A percentile compares a stretch with the other conserved stretches of the same genome.
Evolutionary conservation across 148 eudicot species (phyloP).

Genomic region (Dianthus caryophyllus): DNA sequence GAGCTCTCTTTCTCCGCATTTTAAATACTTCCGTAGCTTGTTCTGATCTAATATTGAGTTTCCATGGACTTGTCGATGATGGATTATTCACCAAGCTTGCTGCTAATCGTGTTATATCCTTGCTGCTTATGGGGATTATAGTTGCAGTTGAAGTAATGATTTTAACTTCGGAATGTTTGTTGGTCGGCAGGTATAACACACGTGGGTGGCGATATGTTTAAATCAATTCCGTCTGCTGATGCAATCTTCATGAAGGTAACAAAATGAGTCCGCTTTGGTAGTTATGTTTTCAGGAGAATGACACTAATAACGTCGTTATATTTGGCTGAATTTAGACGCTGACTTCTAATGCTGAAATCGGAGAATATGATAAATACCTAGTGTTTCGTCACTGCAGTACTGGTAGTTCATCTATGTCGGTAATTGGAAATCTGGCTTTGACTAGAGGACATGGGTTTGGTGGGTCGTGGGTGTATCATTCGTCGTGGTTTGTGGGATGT

Average conservation of each 20-base stretch:
- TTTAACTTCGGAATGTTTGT: neutral
- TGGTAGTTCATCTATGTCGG: neutral
- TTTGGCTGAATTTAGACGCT: neutral
- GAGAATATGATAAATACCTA: neutral
- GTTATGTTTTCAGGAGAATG: neutral
- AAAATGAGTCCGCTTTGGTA: neutral
- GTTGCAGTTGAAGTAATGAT: neutral
- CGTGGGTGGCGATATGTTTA: conserved; percentile 58
- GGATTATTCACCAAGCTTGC: neutral
- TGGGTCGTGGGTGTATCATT: neutral
- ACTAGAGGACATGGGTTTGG: neutral
- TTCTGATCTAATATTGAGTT: neutral
- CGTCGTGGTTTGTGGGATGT: neutral
- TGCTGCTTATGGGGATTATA: neutral
- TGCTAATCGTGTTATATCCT: neutral
- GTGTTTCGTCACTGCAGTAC: neutral
- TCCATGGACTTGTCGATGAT: neutral
- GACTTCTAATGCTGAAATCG: neutral
- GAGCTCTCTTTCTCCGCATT: neutral
- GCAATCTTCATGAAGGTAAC: conserved; percentile 59
- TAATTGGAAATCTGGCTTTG: neutral
- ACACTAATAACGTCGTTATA: neutral
- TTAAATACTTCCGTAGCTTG: neutral
- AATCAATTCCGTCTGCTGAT: conserved; percentile 46
- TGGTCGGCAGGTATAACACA: conserved; percentile 42